phyloP scores from a whole-genome alignment of 2,329 filamentous ascomycete species.

The Penicillium sp. region DNA sequence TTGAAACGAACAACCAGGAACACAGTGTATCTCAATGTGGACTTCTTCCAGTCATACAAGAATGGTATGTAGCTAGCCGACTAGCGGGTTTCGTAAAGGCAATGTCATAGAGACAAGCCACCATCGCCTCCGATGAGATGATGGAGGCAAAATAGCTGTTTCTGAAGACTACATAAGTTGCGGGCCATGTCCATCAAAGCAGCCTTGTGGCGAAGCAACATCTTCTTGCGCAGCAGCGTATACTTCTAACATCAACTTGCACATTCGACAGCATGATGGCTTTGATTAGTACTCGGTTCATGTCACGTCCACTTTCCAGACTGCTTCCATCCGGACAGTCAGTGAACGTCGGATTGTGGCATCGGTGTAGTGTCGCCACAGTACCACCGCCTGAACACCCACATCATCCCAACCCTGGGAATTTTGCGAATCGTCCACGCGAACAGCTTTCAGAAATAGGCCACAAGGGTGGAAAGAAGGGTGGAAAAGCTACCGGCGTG shows the following conservation, averaged over 20 bases:
- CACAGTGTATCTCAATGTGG: neutral
- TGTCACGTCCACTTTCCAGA: conserved; percentile 7
- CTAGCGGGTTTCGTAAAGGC: too few species aligned
- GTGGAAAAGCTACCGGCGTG: conserved; percentile 24
- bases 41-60: neutral
- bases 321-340: conserved; percentile 1
- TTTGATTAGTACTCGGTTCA: neutral
- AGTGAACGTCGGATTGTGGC: conserved; percentile 4
- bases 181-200: neutral
- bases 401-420: conserved; percentile 32
- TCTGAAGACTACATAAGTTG: neutral
- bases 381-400: conserved; percentile 10
- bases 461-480: conserved; percentile 26
- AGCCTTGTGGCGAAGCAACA: neutral
- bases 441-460: conserved; percentile 24
- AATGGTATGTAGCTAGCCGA: neutral
- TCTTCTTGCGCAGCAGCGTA: neutral
- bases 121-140: conserved; percentile 1
- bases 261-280: neutral
- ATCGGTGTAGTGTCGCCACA: conserved; percentile 10
- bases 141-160: neutral
- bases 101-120: neutral
- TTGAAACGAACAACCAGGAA: neutral
- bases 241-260: neutral
- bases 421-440: conserved; percentile 33